phyloP scores from a whole-genome alignment of 148 eudicot genomes.

The Amaranthus cruentus region DNA sequence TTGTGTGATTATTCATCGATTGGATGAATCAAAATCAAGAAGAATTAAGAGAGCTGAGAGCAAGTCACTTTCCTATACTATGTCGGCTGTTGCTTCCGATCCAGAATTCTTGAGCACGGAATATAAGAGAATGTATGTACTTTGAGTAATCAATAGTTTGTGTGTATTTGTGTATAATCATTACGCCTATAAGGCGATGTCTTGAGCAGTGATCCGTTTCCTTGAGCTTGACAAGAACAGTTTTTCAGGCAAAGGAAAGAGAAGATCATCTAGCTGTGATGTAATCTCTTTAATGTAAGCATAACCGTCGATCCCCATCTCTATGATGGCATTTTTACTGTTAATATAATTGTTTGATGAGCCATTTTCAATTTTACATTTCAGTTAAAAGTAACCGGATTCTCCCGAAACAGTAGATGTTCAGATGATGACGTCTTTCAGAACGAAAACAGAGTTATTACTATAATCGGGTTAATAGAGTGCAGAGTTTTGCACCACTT shows the following conservation, averaged over 20 bases:
- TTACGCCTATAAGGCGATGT: constrained; percentile 1
- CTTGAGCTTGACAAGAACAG: constrained; percentile 6
- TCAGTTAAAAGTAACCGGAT: neutral
- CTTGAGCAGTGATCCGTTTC: constrained; percentile 15
- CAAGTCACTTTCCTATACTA: constrained; percentile 52
- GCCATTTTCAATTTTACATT: neutral
- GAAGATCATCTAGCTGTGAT: constrained; percentile 18
- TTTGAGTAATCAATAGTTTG: constrained; percentile 30
- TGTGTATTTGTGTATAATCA: constrained; percentile 11
- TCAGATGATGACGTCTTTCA: too few species aligned
- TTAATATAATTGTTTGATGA: neutral
- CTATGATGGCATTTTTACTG: neutral
- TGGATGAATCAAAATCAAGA: constrained; percentile 62
- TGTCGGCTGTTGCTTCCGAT: constrained; percentile 62
- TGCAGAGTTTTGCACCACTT: constrained; percentile 12
- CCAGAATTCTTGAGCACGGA: constrained; percentile 53
- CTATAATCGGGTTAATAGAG: constrained; percentile 10
- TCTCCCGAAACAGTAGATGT: too few species aligned
- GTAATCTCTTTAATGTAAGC: constrained; percentile 7
- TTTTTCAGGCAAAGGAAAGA: neutral
- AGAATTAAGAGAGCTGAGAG: constrained; percentile 54
- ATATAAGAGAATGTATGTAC: constrained; percentile 83
- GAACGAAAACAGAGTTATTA: neutral
- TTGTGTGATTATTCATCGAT: constrained; percentile 62
- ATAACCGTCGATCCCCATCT: neutral